Percentiles rank a stretch among this genome's conserved stretches.
phyloP scores from a whole-genome alignment of 352 stramenopile genomes.

The Phytophthora podocarpi region DNA sequence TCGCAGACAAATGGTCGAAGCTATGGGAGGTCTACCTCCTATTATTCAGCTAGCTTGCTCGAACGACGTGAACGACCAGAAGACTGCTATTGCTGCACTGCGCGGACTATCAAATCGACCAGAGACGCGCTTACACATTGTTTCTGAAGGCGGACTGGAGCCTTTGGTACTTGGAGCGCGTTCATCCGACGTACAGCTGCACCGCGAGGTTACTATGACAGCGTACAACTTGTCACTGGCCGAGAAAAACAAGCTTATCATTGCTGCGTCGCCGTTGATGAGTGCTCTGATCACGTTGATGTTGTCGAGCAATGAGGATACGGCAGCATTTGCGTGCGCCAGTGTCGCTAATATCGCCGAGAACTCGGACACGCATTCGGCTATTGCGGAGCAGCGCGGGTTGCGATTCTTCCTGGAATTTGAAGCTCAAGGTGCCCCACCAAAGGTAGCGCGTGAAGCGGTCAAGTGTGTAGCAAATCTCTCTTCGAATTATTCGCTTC shows the following conservation, averaged over 20 bases:
- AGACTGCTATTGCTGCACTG: conserved; percentile 92
- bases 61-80: conserved; percentile 88
- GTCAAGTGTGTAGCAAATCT: conserved; percentile 83
- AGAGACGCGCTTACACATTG: conserved; percentile 86
- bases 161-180: conserved; percentile 84
- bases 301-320: conserved; percentile 73
- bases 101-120: conserved; percentile 87
- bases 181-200: conserved; percentile 75
- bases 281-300: conserved; percentile 87
- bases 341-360: conserved; percentile 94
- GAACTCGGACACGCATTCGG: conserved; percentile 87
- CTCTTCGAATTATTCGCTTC: conserved; percentile 84
- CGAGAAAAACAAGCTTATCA: conserved; percentile 95
- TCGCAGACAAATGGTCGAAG: conserved; percentile 91
- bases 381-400: conserved; percentile 77
- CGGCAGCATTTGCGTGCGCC: conserved; percentile 74
- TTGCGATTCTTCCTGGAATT: conserved; percentile 83
- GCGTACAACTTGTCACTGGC: conserved; percentile 93
- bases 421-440: conserved; percentile 32
- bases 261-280: conserved; percentile 85
- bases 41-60: conserved; percentile 96
- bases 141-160: conserved; percentile 90
- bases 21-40: conserved; percentile 91
- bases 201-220: conserved; percentile 90
- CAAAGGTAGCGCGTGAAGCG: conserved; percentile 57